phyloP scores from a whole-genome alignment of 352 stramenopile genomes.

The Phytopythium cucurbitacearum region DNA sequence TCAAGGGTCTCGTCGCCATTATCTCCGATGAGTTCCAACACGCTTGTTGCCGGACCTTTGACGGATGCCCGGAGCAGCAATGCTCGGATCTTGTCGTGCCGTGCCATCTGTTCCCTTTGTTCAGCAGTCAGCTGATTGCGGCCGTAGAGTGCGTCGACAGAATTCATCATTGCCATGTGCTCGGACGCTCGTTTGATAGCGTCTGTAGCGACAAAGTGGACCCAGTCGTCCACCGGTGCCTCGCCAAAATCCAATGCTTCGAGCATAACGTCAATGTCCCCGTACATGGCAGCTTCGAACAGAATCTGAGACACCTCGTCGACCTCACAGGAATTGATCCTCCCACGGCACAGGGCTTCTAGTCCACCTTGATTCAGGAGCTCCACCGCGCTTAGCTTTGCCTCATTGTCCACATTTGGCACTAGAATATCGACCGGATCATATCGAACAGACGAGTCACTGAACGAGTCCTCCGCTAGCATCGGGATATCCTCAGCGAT shows the following conservation, averaged over 20 bases:
- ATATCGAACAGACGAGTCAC: too few relatives aligned
- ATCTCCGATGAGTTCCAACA: constrained; percentile 24
- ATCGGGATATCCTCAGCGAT: too few relatives aligned
- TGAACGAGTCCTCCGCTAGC: too few relatives aligned
- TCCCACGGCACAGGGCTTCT: too few relatives aligned
- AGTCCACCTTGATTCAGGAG: too few relatives aligned
- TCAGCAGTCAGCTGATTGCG: not conserved
- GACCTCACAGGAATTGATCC: too few relatives aligned
- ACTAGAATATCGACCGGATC: too few relatives aligned
- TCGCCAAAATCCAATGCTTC: constrained; percentile 34
- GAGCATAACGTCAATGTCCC: constrained; percentile 38
- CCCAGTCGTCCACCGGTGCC: constrained; percentile 35
- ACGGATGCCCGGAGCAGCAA: constrained; percentile 15
- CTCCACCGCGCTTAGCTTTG: too few relatives aligned
- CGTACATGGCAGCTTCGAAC: constrained; percentile 27
- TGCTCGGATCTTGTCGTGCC: constrained; percentile 14
- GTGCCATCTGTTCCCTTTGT: not conserved
- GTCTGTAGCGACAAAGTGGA: constrained; percentile 21
- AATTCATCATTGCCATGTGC: constrained; percentile 14
- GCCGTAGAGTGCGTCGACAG: constrained; percentile 9
- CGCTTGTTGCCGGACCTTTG: constrained; percentile 5
- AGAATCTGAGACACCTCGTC: constrained; percentile 30
- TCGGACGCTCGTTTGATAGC: not conserved
- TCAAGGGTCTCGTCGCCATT: constrained; percentile 29
- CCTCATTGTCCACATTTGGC: too few relatives aligned